A percentile compares a stretch with the other conserved stretches of the same genome.
Evolutionary conservation across 176 grass and related monocot genomes (phyloP).

Genomic region (Lolium perenne): DNA sequence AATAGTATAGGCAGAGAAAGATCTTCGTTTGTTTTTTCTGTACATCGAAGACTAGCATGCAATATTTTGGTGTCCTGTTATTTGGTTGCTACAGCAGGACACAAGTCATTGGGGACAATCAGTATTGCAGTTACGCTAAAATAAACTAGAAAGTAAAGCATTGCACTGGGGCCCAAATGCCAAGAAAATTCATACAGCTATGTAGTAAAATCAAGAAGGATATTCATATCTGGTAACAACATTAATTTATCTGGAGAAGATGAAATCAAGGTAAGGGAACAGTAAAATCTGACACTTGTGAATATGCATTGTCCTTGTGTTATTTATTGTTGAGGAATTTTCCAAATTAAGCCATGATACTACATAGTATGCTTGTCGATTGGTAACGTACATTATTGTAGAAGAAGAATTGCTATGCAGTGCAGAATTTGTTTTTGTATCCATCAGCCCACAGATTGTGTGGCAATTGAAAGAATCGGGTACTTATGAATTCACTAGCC

Average conservation of each 20-base stretch:
- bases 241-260: not conserved
- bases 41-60: not conserved
- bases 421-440: not conserved
- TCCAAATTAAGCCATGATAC: not conserved
- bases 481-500: not conserved
- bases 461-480: not conserved
- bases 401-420: not conserved
- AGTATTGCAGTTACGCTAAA: not conserved
- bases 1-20: not conserved
- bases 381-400: not conserved
- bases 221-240: not conserved
- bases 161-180: not conserved
- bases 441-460: not conserved
- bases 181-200: not conserved
- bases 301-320: not conserved
- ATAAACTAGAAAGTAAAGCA: not conserved
- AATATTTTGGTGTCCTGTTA: not conserved
- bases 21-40: not conserved
- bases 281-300: not conserved
- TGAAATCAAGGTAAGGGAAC: too few species aligned
- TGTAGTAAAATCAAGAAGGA: not conserved
- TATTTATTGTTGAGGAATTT: not conserved
- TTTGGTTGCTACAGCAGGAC: not conserved
- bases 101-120: conserved; percentile 11
- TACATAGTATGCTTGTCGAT: not conserved